A percentile compares a stretch with the other conserved stretches of the same genome.
These are phyloP conservation scores for Elaeis oleifera DNA, from an alignment of 202 grass and related monocot species.

Conservation along the genomic window DNA sequence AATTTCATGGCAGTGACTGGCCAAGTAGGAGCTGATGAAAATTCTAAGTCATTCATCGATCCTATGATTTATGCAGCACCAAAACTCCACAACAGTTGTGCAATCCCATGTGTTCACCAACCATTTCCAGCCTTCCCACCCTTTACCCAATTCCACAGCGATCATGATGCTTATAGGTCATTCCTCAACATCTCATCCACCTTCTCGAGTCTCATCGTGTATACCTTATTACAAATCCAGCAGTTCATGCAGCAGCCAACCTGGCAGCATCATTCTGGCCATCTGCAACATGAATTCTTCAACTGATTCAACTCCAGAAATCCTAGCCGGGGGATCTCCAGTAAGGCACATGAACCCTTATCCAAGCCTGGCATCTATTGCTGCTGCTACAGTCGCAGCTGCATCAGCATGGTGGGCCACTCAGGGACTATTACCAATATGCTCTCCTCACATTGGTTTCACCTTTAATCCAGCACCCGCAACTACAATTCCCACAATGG, in stretches of 20 bases:
- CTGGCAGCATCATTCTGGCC: slow-evolving; percentile 72
- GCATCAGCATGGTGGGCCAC: slow-evolving; percentile 94
- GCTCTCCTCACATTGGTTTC: slow-evolving; percentile 48
- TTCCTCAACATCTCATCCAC: slow-evolving; percentile 58
- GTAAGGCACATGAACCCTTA: slow-evolving; percentile 36
- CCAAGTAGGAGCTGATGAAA: slow-evolving; percentile 25
- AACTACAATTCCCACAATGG: slow-evolving; percentile 32
- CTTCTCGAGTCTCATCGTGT: slow-evolving; percentile 70
- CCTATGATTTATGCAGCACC: slow-evolving; percentile 29
- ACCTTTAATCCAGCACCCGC: slow-evolving; percentile 47
- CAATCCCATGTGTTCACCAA: slow-evolving; percentile 32
- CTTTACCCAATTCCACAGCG: slow-evolving; percentile 48
- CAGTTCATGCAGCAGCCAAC: slow-evolving; percentile 62
- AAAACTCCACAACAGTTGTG: slow-evolving; percentile 25
- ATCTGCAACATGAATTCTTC: slow-evolving; percentile 26
- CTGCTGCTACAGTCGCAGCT: slow-evolving; percentile 72
- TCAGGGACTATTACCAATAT: slow-evolving; percentile 76
- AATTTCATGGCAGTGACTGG: slow-evolving; percentile 27
- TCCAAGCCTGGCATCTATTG: slow-evolving; percentile 60
- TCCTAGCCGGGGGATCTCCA: slow-evolving; percentile 27
- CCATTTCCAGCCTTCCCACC: slow-evolving; percentile 49
- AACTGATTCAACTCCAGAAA: slow-evolving; percentile 37
- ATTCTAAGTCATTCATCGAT: slow-evolving; percentile 23
- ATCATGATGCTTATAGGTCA: slow-evolving; percentile 50
- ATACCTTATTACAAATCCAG: slow-evolving; percentile 69